Base-by-base conservation (phyloP, 2,329 filamentous ascomycete genomes). In the Diaporthe sp. region DNA sequence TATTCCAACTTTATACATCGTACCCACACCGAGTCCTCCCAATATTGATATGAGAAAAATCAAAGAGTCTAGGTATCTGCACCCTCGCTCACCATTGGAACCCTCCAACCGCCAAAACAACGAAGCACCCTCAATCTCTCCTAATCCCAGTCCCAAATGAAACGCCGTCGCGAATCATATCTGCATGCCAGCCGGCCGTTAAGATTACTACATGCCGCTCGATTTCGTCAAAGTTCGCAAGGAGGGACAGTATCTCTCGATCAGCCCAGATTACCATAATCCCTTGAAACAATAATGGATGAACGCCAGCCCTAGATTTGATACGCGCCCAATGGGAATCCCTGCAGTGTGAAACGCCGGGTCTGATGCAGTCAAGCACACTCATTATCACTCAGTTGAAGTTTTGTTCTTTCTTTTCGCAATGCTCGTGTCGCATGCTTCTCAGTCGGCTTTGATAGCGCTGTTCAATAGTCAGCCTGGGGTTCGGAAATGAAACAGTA, bases 381-480 rank as follows among this genome's bases (percentile, higher is more conserved):
- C 35, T 54, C 57, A n/a, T 57, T 55, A 35, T 57, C 57, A 45
- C 28, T 71, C 33, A 22, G 17, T 33, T 38, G 40, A 22, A 45
- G 19, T 13, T 45, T 45, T 42, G n/a, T 6, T 19, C 5, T 28
- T 28, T 61, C 50, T 58, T 47, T 61, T 40, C 54, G 33, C 69
- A 50, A 71, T 72, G 57, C 69, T 72, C 69, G 30, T 55, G 45
- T 55, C 70, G n/a, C 19, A 33, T 54, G 35, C 25, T 28, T 5
- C 58, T 82, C 80, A 89, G 75, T 89, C 88, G 33, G 85, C 84
- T 77, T 89, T 89, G 79, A 89, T 89, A 52, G 87, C 87, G 72
- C 87, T 89, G 73, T 30, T 47, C 38, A 19, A 54, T 25, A 57
- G 71, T 80, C 60, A 80, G 77, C 72, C n/a, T 22, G n/a, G 22